A percentile compares a stretch with the other conserved stretches of the same genome.
Conservation (phyloP, 2,329 filamentous ascomycete genomes). For the Claviceps maximensis region DNA sequence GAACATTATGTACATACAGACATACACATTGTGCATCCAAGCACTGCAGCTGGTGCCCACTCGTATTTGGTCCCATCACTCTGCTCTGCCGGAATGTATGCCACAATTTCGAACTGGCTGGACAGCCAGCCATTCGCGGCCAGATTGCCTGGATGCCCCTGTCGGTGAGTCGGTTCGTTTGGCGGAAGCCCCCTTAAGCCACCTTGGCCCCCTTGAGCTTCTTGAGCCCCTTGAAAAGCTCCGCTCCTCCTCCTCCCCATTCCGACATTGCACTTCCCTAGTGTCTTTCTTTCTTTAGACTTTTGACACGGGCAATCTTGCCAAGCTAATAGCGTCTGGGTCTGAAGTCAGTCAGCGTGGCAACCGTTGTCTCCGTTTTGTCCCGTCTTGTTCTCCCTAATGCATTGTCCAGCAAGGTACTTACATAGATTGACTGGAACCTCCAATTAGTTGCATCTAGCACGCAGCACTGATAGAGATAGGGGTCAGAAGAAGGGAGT, state of each 20-base stretch:
- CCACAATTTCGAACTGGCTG: neutral
- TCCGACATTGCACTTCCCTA: neutral
- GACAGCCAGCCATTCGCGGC: neutral
- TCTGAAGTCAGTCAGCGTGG: neutral
- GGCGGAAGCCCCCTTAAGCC: neutral
- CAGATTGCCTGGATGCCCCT: neutral
- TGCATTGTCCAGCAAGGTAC: neutral
- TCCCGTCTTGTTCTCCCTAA: neutral
- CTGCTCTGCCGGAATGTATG: neutral
- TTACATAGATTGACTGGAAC: too few species aligned
- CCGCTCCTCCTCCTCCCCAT: neutral
- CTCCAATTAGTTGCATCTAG: neutral
- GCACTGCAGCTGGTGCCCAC: neutral
- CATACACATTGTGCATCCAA: too few species aligned
- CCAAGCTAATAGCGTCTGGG: neutral
- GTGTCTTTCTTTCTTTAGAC: neutral
- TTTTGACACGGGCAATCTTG: neutral
- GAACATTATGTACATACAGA: too few species aligned
- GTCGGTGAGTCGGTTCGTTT: neutral
- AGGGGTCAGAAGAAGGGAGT: neutral
- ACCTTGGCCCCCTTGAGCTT: neutral
- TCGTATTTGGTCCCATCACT: neutral
- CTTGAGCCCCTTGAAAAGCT: neutral
- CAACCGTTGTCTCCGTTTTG: neutral
- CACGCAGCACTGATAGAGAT: neutral